These are phyloP conservation scores for Trametes cinnabarina DNA, from an alignment of 768 basidiomycete species.

Conservation along the genomic window DNA sequence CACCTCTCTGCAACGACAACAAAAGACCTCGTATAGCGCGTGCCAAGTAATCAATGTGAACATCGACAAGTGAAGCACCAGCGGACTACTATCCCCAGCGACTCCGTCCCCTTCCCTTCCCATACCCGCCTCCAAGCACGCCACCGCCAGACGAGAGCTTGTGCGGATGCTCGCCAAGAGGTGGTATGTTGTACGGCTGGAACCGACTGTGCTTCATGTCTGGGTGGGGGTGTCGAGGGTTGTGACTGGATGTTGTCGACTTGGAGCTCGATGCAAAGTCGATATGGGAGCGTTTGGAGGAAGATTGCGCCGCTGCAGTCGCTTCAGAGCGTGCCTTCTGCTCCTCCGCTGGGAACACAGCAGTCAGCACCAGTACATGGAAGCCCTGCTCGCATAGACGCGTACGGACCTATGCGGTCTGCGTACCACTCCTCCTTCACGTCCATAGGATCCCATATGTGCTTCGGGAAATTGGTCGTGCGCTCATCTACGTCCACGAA, in stretches of 20 bases:
- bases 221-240: background rate
- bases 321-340: slow-evolving; percentile 44
- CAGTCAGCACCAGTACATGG: background rate
- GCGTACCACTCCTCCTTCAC: slow-evolving; percentile 72
- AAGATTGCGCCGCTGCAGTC: slow-evolving; percentile 35
- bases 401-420: slow-evolving; percentile 69
- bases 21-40: too few relatives aligned
- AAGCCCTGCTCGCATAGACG: background rate
- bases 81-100: slow-evolving; percentile 19
- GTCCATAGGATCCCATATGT: slow-evolving; percentile 71
- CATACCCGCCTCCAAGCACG: slow-evolving; percentile 15
- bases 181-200: background rate
- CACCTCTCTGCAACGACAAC: too few relatives aligned
- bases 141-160: background rate
- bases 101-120: slow-evolving; percentile 8
- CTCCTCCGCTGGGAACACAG: slow-evolving; percentile 37
- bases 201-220: background rate
- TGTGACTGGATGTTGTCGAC: background rate
- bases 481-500: slow-evolving; percentile 91
- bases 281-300: slow-evolving; percentile 42
- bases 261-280: slow-evolving; percentile 36
- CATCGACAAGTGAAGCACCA: too few relatives aligned
- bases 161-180: background rate
- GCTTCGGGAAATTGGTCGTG: slow-evolving; percentile 72
- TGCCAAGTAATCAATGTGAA: too few relatives aligned